A percentile compares a stretch with the other conserved stretches of the same genome.
Evolutionary conservation across 2,329 filamentous ascomycete genomes (phyloP).

Genomic region (Pyrenochaeta sp.): DNA sequence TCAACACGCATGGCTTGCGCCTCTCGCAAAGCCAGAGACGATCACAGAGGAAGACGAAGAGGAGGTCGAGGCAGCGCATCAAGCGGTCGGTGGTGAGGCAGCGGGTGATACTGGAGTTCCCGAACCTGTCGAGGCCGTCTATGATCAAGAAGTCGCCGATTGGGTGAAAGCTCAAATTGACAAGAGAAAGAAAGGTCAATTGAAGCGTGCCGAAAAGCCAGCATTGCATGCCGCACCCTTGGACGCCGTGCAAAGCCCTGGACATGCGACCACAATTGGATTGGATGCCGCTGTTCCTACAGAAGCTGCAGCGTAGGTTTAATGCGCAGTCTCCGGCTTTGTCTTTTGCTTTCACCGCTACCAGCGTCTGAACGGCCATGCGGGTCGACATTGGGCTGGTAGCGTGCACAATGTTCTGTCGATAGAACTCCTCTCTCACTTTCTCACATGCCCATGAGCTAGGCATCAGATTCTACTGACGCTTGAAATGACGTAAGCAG

Average conservation of each 20-base stretch:
- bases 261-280: constrained; percentile 31
- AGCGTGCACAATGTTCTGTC: too few species aligned
- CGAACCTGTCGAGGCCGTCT: constrained; percentile 51
- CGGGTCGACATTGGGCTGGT: too few species aligned
- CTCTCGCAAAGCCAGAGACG: constrained; percentile 76
- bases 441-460: too few species aligned
- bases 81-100: constrained; percentile 52
- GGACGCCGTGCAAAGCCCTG: constrained; percentile 66
- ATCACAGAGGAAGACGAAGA: constrained; percentile 76
- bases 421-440: too few species aligned
- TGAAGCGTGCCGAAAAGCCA: constrained; percentile 66
- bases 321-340: background rate
- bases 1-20: constrained; percentile 85
- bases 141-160: constrained; percentile 81
- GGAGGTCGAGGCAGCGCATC: constrained; percentile 53
- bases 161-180: constrained; percentile 82
- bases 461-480: too few species aligned
- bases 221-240: constrained; percentile 88
- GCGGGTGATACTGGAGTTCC: constrained; percentile 38
- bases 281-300: constrained; percentile 27
- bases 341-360: too few species aligned
- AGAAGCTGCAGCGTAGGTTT: constrained; percentile 23
- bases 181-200: constrained; percentile 66
- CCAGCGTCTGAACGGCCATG: too few species aligned
- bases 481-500: too few species aligned